These are phyloP conservation scores for Cladophialophora yegresii DNA, from an alignment of 2,329 filamentous ascomycete species.

Conservation along the genomic window DNA sequence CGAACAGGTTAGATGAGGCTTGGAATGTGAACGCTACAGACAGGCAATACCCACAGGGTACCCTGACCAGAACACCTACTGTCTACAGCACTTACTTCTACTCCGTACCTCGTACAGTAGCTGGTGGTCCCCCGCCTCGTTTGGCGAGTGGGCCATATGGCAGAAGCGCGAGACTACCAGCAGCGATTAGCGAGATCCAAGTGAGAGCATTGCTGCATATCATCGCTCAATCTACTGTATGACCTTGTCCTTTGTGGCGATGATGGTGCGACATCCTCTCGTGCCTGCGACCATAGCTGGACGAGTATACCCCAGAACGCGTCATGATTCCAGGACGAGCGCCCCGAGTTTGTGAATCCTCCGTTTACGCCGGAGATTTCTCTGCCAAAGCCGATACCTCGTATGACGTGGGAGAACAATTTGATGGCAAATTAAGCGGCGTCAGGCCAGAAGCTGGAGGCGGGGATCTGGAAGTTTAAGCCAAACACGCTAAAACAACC, in stretches of 20 bases:
- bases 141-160: neutral
- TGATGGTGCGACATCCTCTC: neutral
- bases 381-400: neutral
- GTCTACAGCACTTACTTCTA: too few relatives aligned
- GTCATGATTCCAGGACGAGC: neutral
- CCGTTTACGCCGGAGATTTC: neutral
- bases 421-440: conserved; percentile 24
- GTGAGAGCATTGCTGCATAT: neutral
- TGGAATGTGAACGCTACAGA: neutral
- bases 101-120: neutral
- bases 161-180: neutral
- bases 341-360: neutral
- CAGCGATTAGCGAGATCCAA: neutral
- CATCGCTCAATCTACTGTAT: neutral
- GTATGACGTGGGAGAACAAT: conserved; percentile 7
- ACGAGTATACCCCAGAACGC: neutral
- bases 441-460: conserved; percentile 17
- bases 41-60: neutral
- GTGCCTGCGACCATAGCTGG: neutral
- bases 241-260: neutral
- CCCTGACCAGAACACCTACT: too few relatives aligned
- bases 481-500: conserved; percentile 5
- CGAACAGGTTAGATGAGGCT: neutral
- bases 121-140: neutral
- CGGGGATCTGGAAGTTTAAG: conserved; percentile 4